A percentile compares a stretch with the other conserved stretches of the same genome.
Conservation (phyloP, 2,329 filamentous ascomycete genomes). For the Aspergillus thermomutatus region DNA sequence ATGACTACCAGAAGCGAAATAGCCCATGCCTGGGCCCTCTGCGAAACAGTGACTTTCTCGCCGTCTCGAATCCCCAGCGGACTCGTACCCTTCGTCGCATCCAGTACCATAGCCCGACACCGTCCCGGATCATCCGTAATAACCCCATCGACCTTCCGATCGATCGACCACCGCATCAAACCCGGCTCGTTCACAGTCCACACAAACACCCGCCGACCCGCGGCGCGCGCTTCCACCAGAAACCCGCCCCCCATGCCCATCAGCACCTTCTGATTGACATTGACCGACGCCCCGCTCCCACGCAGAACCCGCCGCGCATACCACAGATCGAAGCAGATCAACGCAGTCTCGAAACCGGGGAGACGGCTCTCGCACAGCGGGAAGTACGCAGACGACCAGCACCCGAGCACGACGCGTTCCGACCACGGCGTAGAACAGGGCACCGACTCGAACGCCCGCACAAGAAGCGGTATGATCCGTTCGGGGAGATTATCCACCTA, state of each 20-base stretch:
- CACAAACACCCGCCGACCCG: conserved; percentile 61
- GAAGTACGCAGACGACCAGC: conserved; percentile 75
- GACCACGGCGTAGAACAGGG: conserved; percentile 59
- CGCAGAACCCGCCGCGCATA: conserved; percentile 70
- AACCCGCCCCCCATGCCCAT: conserved; percentile 67
- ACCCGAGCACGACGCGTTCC: conserved; percentile 71
- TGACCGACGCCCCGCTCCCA: conserved; percentile 61
- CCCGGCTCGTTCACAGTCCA: conserved; percentile 84
- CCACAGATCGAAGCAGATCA: conserved; percentile 42
- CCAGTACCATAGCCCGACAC: neutral
- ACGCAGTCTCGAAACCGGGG: conserved; percentile 32
- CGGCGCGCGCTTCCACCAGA: conserved; percentile 56
- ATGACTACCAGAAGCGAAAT: neutral
- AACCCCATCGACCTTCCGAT: conserved; percentile 67
- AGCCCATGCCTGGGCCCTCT: neutral
- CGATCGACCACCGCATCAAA: conserved; percentile 79
- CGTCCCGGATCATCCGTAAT: conserved; percentile 76
- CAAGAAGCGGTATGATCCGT: conserved; percentile 67
- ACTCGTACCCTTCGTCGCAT: neutral
- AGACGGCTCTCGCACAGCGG: conserved; percentile 58
- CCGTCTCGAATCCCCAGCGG: neutral
- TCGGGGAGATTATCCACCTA: conserved; percentile 48
- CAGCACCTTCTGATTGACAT: conserved; percentile 67
- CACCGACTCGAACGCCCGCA: conserved; percentile 58
- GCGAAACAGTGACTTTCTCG: neutral